Evolutionary conservation across 345 rosid species (phyloP), one percentile per base, ranked within the genome.

Genomic region (Cochlearia excelsa): DNA sequence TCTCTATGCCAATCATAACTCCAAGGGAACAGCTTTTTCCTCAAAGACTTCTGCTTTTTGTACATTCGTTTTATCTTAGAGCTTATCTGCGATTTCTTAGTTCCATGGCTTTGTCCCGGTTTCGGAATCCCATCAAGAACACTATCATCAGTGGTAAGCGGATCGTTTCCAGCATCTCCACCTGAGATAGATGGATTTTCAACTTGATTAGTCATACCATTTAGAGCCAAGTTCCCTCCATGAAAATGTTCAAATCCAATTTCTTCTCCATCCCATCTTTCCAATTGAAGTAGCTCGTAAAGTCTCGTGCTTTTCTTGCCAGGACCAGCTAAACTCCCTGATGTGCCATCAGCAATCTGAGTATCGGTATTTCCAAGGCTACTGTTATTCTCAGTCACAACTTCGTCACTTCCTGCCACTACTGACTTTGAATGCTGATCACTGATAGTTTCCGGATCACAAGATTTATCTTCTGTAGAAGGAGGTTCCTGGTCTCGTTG

Each of bases 1-100:
- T 91, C 95, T 71, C 95, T 82, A 55, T 91, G 90, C 98, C 98
- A 91, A 75, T 91, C 98, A 69, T 80, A 91, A 70, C 82, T 91
- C 98, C 96, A 91, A 49, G 98, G 98, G 75, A 91, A 88, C 73
- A 88, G 83, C 48, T 91, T 88, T 76, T 86, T 91, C 50, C 91
- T 86, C 54, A 91, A 77, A 39, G 90, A 85, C 79, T 90, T 88
- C 73, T 86, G 96, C 66, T 86, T 91, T 75, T 79, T 72, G 61
- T 82, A 87, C 77, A 91, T 77, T 69, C 78, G 80, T 53, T 61
- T 77, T 34, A 91, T 74, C 78, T 78, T 91, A 9, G 91, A 82
- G 71, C 83, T 67, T 55, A 91, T 74, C 64, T 70, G 59, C 23
- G 85, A 82, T 63, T 76, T 88, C 65, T 68, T 80, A 1, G 79